Evolutionary conservation across 768 basidiomycete species (phyloP).

Genomic region (Gymnopilus junonius): DNA sequence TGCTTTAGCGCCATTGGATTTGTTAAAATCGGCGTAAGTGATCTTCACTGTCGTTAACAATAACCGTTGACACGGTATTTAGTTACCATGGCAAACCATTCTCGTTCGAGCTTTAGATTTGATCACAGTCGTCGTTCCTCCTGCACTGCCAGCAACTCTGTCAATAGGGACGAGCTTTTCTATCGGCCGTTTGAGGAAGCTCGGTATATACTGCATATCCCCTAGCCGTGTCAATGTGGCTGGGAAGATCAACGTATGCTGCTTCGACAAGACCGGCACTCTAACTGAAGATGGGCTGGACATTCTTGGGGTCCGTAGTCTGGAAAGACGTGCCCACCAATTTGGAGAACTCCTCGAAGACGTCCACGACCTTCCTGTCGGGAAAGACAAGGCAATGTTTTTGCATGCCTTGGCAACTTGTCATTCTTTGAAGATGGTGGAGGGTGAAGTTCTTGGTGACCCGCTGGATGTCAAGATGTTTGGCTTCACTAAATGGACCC

Average conservation of each 20-base stretch:
- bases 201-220: slow-evolving; percentile 94
- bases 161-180: slow-evolving; percentile 98
- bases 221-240: slow-evolving; percentile 94
- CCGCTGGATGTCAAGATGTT: slow-evolving; percentile 99
- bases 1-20: slow-evolving; percentile 92
- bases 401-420: slow-evolving; percentile 95
- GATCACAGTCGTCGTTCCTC: slow-evolving; percentile 97
- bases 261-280: slow-evolving; percentile 99
- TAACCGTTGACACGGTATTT: background rate
- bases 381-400: slow-evolving; percentile 79
- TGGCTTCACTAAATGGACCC: slow-evolving; percentile 92
- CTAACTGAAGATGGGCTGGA: slow-evolving; percentile 98
- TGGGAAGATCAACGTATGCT: slow-evolving; percentile 95
- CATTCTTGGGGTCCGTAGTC: slow-evolving; percentile 89
- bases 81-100: slow-evolving; percentile 93
- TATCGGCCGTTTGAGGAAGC: slow-evolving; percentile 82
- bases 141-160: slow-evolving; percentile 94
- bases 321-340: slow-evolving; percentile 73
- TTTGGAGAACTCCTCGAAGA: slow-evolving; percentile 93
- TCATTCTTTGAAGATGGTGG: slow-evolving; percentile 91
- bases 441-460: slow-evolving; percentile 90
- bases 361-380: slow-evolving; percentile 80
- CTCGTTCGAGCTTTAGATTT: slow-evolving; percentile 91
- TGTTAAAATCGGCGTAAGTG: slow-evolving; percentile 80
- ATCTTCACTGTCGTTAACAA: background rate